Evolutionary conservation across 371 early-diverging fungal genomes (phyloP).

Genomic region (Smittium culicis): DNA sequence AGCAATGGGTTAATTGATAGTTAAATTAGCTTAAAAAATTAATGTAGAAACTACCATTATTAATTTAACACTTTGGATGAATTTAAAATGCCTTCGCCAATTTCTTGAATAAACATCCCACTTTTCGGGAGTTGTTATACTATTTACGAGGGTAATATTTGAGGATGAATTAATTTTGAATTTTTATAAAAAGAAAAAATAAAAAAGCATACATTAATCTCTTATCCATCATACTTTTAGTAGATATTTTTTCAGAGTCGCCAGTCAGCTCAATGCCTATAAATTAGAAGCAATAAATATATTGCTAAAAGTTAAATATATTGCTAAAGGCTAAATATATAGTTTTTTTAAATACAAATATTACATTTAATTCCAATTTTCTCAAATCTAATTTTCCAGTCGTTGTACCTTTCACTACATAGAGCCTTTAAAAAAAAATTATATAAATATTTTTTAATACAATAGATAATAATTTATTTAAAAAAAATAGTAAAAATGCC

Average conservation of each 20-base stretch:
- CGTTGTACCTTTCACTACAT: conserved; percentile 9
- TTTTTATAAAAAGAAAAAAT: not conserved
- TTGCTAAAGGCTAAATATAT: too few relatives aligned
- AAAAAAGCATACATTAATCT: conserved; percentile 4
- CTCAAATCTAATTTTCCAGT: conserved; percentile 1
- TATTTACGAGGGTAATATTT: too few relatives aligned
- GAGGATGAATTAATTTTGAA: not conserved
- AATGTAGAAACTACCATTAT: conserved; percentile 7
- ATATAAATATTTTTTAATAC: too few relatives aligned
- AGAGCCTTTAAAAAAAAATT: conserved; percentile 9
- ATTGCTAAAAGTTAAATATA: too few relatives aligned
- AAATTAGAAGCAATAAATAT: conserved; percentile 1
- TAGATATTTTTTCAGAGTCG: conserved; percentile 2
- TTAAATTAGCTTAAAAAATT: not conserved
- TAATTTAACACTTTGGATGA: not conserved
- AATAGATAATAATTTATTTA: too few relatives aligned
- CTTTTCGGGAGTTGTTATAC: conserved; percentile 98
- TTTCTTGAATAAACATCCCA: conserved; percentile 99
- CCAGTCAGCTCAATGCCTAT: conserved; percentile 9
- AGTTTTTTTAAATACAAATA: not conserved
- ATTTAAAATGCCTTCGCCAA: conserved; percentile 29
- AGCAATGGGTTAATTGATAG: not conserved
- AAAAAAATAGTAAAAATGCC: too few relatives aligned
- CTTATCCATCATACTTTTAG: not conserved
- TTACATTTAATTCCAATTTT: conserved; percentile 12